Evolutionary conservation across 2,329 filamentous ascomycete genomes (phyloP), one percentile per base, ranked within the genome.

Genomic region (Penicillium sp.): DNA sequence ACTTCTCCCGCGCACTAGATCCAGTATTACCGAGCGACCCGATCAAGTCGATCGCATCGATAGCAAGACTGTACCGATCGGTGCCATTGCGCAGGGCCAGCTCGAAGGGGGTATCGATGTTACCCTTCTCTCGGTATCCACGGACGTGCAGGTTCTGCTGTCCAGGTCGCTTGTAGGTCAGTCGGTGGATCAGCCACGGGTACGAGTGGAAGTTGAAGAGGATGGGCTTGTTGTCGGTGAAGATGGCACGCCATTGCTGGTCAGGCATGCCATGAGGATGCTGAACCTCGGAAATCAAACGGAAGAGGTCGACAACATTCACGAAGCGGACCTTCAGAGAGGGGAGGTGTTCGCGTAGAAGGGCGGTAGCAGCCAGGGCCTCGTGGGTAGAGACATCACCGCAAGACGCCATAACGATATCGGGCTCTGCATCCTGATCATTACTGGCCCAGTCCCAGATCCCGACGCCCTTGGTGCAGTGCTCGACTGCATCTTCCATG

Each of bases 141-240:
- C 87, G 82, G n/a, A 93, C 90, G 68, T 90, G 86, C 63, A 92
- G 75, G 75, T 90, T 87, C 48, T 81, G 73, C 73, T 83, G 85
- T 5, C 89, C 89, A 1, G 86, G 87, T 0, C 90, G 86, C 78
- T 89, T 89, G 78, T 92, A 92, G 0, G 89, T 90, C 66, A 93
- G 76, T 53, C 90, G 83, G 78, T 92, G 90, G 54, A 93, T 85
- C 69, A 93, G 81, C 88, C 88, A 92, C 8, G 90, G 90, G 78
- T 93, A 92, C 35, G 86, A 89, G 79, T 93, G 90, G 84, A 92
- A 93, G 79, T 92, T 92, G 82, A 93, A 92, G 71, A 92, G 86
- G 71, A 91, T 81, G 22, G 90, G 90, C 65, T 83, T 87, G 78
- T 91, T 80, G 15, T 82, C 81, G 0, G 90, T 92, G 81, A 93